Conservation (phyloP, 2,329 filamentous ascomycete genomes). For the Hypocreales sp. region DNA sequence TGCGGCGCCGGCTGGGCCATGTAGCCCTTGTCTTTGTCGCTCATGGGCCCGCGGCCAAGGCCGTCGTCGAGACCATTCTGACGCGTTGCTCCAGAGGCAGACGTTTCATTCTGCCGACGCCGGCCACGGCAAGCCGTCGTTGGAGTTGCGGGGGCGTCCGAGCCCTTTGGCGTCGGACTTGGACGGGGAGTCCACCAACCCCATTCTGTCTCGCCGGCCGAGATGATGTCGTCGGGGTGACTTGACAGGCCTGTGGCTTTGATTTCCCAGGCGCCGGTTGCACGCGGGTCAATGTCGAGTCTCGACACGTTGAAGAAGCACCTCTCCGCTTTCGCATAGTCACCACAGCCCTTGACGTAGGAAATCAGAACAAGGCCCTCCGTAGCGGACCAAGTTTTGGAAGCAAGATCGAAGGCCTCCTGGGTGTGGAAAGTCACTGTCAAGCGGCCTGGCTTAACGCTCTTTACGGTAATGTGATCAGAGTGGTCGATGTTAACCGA, state of each 20-base stretch:
- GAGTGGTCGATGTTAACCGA: slow-evolving; percentile 16
- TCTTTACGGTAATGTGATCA: slow-evolving; percentile 6
- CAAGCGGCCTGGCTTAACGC: slow-evolving; percentile 2
- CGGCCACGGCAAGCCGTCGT: slow-evolving; percentile 10
- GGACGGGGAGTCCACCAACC: slow-evolving; percentile 10
- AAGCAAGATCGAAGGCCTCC: slow-evolving; percentile 9
- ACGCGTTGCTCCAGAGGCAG: slow-evolving; percentile 12
- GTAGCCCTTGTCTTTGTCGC: background rate
- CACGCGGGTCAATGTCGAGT: slow-evolving; percentile 6
- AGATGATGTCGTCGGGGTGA: slow-evolving; percentile 9
- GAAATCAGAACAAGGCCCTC: slow-evolving; percentile 11
- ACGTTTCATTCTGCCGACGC: too few relatives aligned
- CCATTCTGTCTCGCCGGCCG: slow-evolving; percentile 10
- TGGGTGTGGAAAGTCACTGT: slow-evolving; percentile 6
- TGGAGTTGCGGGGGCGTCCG: too few relatives aligned
- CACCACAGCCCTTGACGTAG: slow-evolving; percentile 10
- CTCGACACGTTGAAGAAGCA: slow-evolving; percentile 13
- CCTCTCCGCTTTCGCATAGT: slow-evolving; percentile 11
- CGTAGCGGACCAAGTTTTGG: slow-evolving; percentile 7
- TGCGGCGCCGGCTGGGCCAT: background rate
- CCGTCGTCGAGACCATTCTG: slow-evolving; percentile 11
- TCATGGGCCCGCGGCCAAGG: slow-evolving; percentile 6
- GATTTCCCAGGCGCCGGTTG: slow-evolving; percentile 5
- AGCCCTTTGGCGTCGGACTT: too few relatives aligned
- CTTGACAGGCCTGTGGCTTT: slow-evolving; percentile 7